Percentiles rank a stretch among this genome's conserved stretches.
Evolutionary conservation across 108 stramenopile genomes (phyloP).

Genomic region (Fistulifera pelliculosa): DNA sequence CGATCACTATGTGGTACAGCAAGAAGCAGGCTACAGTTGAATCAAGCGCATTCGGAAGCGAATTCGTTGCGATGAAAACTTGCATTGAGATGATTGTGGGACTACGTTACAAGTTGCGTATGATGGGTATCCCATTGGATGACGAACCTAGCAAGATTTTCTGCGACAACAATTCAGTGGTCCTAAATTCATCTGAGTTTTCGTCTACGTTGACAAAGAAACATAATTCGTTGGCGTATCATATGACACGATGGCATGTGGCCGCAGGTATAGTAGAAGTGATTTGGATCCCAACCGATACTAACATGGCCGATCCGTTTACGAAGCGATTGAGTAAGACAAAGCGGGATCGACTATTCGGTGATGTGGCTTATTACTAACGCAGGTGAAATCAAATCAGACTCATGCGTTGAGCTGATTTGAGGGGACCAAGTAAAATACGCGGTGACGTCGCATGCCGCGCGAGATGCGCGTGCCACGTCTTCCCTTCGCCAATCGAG

Average conservation of each 20-base stretch:
- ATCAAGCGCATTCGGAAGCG: slow-evolving; percentile 9
- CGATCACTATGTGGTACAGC: slow-evolving; percentile 17
- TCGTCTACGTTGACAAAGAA: slow-evolving; percentile 54
- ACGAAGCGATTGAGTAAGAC: no score
- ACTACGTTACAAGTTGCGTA: slow-evolving; percentile 25
- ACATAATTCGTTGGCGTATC: slow-evolving; percentile 30
- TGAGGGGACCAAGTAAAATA: no score
- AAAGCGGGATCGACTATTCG: no score
- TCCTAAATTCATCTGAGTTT: slow-evolving; percentile 24
- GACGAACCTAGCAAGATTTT: slow-evolving; percentile 9
- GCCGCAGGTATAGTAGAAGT: slow-evolving; percentile 7
- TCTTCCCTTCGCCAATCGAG: no score
- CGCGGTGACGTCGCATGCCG: no score
- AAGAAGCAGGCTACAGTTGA: slow-evolving; percentile 14
- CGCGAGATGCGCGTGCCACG: no score
- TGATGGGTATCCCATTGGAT: slow-evolving; percentile 24
- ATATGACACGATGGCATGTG: slow-evolving; percentile 22
- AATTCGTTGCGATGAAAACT: slow-evolving; percentile 9
- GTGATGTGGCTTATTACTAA: no score
- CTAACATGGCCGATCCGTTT: no score
- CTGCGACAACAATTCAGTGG: slow-evolving; percentile 22
- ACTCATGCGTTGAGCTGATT: no score
- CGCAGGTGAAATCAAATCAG: no score
- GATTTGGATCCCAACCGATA: no score
- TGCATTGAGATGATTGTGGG: slow-evolving; percentile 19